Conservation (phyloP, 768 basidiomycete species). For the Dioszegia hungarica region DNA sequence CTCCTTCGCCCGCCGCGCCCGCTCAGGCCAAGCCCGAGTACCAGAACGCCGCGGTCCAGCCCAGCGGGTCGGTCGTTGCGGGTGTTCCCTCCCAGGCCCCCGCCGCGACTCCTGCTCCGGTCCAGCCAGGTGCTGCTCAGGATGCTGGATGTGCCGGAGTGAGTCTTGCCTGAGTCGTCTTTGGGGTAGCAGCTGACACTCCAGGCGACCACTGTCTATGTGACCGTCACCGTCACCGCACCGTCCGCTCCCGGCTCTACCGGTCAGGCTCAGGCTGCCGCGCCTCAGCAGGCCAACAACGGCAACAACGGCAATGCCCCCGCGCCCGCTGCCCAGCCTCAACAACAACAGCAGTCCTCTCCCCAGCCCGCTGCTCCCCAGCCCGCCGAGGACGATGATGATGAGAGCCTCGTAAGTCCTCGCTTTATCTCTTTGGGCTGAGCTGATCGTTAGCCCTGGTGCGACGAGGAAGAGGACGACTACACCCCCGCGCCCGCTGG, state of each 20-base stretch:
- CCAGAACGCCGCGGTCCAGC: no score
- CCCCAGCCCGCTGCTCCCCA: constrained; percentile 8
- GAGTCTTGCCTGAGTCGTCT: constrained; percentile 9
- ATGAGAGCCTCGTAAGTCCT: constrained; percentile 10
- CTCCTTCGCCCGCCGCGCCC: no score
- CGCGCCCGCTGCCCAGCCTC: not conserved
- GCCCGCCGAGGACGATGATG: constrained; percentile 15
- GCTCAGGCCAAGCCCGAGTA: no score
- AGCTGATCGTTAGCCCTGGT: constrained; percentile 11
- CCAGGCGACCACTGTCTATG: constrained; percentile 24
- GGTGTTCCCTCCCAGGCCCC: not conserved
- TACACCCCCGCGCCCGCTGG: not conserved
- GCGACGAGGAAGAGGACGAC: constrained; percentile 14
- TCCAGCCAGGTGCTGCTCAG: not conserved
- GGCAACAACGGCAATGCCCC: no score
- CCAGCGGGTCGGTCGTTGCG: no score
- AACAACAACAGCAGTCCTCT: no score
- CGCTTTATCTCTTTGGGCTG: not conserved
- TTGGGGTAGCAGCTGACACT: constrained; percentile 1
- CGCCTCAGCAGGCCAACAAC: not conserved
- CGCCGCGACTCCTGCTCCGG: not conserved
- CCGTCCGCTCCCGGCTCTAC: not conserved
- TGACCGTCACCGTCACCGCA: constrained; percentile 29
- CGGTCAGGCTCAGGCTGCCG: not conserved
- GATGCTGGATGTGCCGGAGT: constrained; percentile 22